Evolutionary conservation across 176 grass and related monocot genomes (phyloP).

Genomic region (Eleusine coracana): DNA sequence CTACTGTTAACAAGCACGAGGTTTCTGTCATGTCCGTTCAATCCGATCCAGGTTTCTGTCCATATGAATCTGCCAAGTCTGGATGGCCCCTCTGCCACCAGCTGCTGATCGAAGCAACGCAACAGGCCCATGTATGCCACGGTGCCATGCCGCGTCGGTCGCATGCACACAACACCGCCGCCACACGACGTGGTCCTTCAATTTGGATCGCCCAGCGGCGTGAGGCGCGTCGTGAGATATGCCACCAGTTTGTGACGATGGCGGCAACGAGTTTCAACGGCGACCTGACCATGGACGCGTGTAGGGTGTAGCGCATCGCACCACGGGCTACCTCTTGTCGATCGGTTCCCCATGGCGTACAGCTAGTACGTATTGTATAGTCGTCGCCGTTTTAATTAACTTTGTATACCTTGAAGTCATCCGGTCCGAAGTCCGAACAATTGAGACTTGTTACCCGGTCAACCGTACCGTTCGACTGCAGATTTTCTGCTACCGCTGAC

Average conservation of each 20-base stretch:
- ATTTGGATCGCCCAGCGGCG: not conserved
- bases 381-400: not conserved
- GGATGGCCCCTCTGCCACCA: not conserved
- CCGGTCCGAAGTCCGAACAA: not conserved
- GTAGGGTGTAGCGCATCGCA: too few relatives aligned
- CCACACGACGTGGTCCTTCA: not conserved
- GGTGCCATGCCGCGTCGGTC: not conserved
- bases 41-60: not conserved
- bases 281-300: constrained; percentile 1
- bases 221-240: not conserved
- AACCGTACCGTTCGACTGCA: not conserved
- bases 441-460: not conserved
- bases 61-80: not conserved
- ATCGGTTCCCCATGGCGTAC: not conserved
- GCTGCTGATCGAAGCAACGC: too few relatives aligned
- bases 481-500: not conserved
- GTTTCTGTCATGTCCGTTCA: not conserved
- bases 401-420: not conserved
- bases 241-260: not conserved
- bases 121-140: not conserved
- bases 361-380: not conserved
- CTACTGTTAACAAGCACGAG: not conserved
- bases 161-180: not conserved
- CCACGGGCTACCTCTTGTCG: not conserved
- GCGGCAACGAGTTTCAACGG: not conserved